These are phyloP conservation scores for Physcomitrium patens DNA, from an alignment of 225 moss, liverwort and hornwort genomes.

Conservation along the genomic window DNA sequence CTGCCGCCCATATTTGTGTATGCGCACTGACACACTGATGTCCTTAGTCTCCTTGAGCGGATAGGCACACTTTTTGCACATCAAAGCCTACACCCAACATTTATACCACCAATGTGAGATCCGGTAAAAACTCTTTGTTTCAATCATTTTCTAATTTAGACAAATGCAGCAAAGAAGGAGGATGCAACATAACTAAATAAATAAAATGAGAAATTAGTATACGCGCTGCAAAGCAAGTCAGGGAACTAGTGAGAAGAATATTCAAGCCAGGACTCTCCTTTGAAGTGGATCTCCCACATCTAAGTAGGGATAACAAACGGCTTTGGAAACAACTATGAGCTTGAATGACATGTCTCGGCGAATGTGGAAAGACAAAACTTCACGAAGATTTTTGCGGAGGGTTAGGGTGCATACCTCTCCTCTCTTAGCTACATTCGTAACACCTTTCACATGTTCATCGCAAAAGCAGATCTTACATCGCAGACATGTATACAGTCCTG, in stretches of 20 bases:
- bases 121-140: not conserved
- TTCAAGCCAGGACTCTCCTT: constrained; percentile 3
- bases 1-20: constrained; percentile 98
- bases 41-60: constrained; percentile 97
- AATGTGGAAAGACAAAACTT: not conserved
- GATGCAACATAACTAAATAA: not conserved
- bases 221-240: not conserved
- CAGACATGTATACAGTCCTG: constrained; percentile 90
- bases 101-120: not conserved
- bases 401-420: constrained; percentile 66
- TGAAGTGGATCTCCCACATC: not conserved
- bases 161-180: constrained; percentile 1
- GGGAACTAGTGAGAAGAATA: not conserved
- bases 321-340: not conserved
- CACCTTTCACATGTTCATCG: constrained; percentile 97
- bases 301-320: constrained; percentile 1
- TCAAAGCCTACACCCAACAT: constrained; percentile 68
- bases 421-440: constrained; percentile 85
- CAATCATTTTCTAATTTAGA: constrained; percentile 1
- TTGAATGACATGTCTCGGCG: not conserved
- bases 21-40: constrained; percentile 91
- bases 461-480: constrained; percentile 98
- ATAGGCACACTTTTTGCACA: constrained; percentile 40
- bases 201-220: not conserved
- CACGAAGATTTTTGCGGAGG: constrained; percentile 3